Base-by-base conservation (phyloP, 2,329 filamentous ascomycete genomes). In the Penicillium glabrum region DNA sequence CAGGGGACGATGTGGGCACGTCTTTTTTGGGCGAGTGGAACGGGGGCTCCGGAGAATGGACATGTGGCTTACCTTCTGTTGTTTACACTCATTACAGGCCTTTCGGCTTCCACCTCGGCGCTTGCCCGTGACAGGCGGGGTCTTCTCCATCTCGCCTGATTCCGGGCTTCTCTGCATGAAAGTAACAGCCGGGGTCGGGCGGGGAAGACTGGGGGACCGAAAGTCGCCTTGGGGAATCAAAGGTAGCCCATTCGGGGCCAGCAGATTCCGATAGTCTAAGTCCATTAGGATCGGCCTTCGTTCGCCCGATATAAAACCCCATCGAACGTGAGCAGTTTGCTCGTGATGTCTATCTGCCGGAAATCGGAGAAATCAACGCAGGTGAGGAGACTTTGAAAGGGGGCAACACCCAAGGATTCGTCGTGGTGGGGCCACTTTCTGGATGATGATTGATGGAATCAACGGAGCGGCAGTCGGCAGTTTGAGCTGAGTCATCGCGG, bases 61-160 rank as follows among this genome's bases (percentile, higher is more conserved):
- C 39, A 57, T 44, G 46, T 60, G 52, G 58, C 69, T 73, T 64
- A 87, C 85, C 80, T 88, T 88, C 70, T 88, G 86, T 75, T 88
- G 86, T 57, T 86, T 79, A 73, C 86, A 88, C 70, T 88, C 84
- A 66, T 88, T 88, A 73, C 85, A 88, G 24, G 85, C 85, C 71
- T 86, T 74, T 44, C 73, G 66, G 66, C 72, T 75, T 27, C 73
- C 73, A 56, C 73, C 73, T 62, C 73, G 69, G 62, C 73, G 72
- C 59, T 75, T 75, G 59, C 71, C 79, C 71, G 86, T 84, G 61
- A 79, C 70, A 57, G 78, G 76, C 62, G 70, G 70, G 53, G 69
- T 66, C 65, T 73, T 75, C 61, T 72, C 70, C 67, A 75, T 75
- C 60, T 73, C 71, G 63, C 69, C 65, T 61, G 67, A 65, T 59